Percentiles rank a stretch among this genome's conserved stretches.
These are phyloP conservation scores for Wallacemonas sp. DNA, from an alignment of 208 protist species.

Conservation along the genomic window DNA sequence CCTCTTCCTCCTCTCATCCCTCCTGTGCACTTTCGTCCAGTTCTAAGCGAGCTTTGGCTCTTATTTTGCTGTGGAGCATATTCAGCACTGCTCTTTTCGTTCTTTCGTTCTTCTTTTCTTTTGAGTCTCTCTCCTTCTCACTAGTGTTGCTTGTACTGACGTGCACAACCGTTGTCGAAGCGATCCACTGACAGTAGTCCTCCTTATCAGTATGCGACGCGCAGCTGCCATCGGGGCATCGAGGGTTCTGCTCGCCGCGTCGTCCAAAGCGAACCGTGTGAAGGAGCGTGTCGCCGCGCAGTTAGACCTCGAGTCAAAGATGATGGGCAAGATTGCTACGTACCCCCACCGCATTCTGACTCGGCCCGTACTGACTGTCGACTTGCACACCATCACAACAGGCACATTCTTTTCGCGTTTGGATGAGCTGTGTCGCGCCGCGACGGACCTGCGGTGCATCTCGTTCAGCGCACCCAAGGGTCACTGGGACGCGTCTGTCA, in stretches of 20 bases:
- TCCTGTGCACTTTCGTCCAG: too few relatives aligned
- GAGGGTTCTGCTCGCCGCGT: not conserved
- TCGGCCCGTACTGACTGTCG: slow-evolving; percentile 50
- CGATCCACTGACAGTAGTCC: too few relatives aligned
- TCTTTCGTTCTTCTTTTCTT: not conserved
- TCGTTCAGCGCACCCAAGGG: slow-evolving; percentile 84
- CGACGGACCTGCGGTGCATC: slow-evolving; percentile 70
- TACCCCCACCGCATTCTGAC: slow-evolving; percentile 87
- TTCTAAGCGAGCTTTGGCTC: too few relatives aligned
- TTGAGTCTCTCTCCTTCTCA: not conserved
- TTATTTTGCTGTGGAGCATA: not conserved
- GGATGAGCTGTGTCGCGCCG: slow-evolving; percentile 52
- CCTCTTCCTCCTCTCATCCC: too few relatives aligned
- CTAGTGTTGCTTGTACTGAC: not conserved
- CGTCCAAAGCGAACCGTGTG: slow-evolving; percentile 15
- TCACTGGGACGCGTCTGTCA: slow-evolving; percentile 84
- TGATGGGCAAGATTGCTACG: slow-evolving; percentile 62
- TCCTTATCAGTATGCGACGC: not conserved
- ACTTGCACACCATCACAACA: slow-evolving; percentile 28
- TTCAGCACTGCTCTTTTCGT: not conserved
- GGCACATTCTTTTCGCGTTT: slow-evolving; percentile 61
- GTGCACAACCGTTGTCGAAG: too few relatives aligned
- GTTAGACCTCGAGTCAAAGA: slow-evolving; percentile 55
- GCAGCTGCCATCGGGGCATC: not conserved
- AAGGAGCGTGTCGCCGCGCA: slow-evolving; percentile 62